Conservation (phyloP, 768 basidiomycete genomes). For the Suillus bovinus region DNA sequence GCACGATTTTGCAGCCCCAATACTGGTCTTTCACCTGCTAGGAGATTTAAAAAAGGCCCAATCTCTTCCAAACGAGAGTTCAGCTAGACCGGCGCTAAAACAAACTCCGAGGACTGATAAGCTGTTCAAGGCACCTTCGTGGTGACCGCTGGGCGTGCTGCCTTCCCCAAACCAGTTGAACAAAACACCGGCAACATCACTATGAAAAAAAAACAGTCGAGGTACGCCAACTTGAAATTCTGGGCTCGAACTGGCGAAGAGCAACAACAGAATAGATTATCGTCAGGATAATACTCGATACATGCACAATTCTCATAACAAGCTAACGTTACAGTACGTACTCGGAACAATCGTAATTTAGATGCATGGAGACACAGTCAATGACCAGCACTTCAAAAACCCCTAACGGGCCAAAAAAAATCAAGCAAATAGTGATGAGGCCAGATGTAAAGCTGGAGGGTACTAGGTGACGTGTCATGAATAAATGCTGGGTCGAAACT, state of each 20-base stretch:
- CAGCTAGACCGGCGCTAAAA: neutral
- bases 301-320: conserved; percentile 1
- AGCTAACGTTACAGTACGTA: conserved; percentile 8
- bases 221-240: neutral
- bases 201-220: neutral
- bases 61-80: neutral
- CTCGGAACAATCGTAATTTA: neutral
- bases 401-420: conserved; percentile 5
- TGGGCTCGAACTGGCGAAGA: neutral
- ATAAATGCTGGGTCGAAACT: neutral
- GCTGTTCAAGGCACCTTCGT: neutral
- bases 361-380: neutral
- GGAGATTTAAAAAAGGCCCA: neutral
- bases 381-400: conserved; percentile 7
- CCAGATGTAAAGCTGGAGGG: neutral
- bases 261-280: conserved; percentile 1
- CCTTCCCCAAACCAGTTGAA: too few species aligned
- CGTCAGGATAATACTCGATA: conserved; percentile 6
- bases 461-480: conserved; percentile 1
- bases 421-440: conserved; percentile 4
- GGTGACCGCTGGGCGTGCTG: too few species aligned
- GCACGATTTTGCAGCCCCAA: neutral
- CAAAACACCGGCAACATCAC: too few species aligned
- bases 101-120: neutral
- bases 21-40: neutral